Percentiles rank a stretch among this genome's conserved stretches.
These are phyloP conservation scores for Neocatenulostroma microsporum DNA, from an alignment of 2,329 filamentous ascomycete species.

Conservation along the genomic window DNA sequence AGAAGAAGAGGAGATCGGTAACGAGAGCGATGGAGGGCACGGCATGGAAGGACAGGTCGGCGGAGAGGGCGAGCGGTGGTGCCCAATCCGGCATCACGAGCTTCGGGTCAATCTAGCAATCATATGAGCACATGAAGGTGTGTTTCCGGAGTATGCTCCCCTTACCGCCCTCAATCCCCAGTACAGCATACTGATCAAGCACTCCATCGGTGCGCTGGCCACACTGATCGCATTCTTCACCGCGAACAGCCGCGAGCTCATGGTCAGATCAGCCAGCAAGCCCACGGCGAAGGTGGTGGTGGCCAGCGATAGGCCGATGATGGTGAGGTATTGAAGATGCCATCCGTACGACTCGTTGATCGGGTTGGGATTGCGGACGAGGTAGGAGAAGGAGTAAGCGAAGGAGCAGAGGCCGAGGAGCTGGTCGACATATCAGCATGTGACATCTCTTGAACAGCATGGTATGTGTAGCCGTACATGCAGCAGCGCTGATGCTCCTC, in stretches of 20 bases:
- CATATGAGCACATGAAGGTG: conserved; percentile 1
- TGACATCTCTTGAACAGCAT: conserved; percentile 14
- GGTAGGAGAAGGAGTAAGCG: conserved; percentile 37
- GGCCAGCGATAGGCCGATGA: conserved; percentile 59
- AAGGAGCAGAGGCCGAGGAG: conserved; percentile 37
- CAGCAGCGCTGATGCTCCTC: conserved; percentile 53
- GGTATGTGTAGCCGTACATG: conserved; percentile 39
- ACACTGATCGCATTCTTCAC: conserved; percentile 61
- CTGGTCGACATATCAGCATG: conserved; percentile 8
- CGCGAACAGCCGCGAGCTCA: conserved; percentile 51
- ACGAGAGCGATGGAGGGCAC: conserved; percentile 58
- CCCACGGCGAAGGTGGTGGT: conserved; percentile 55
- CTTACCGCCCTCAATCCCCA: conserved; percentile 57
- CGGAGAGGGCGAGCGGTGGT: conserved; percentile 36
- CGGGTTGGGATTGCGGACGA: conserved; percentile 30
- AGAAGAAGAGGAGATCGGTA: conserved; percentile 59
- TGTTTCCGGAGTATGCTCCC: conserved; percentile 12
- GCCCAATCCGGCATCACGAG: conserved; percentile 45
- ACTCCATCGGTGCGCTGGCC: conserved; percentile 60
- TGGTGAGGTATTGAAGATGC: conserved; percentile 66
- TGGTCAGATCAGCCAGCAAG: conserved; percentile 56
- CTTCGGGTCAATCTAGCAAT: conserved; percentile 37
- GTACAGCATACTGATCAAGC: conserved; percentile 64
- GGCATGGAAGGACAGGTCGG: conserved; percentile 59
- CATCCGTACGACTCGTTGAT: conserved; percentile 55